phyloP scores from a whole-genome alignment of 257 asterid species.

The Petunia axillaris region DNA sequence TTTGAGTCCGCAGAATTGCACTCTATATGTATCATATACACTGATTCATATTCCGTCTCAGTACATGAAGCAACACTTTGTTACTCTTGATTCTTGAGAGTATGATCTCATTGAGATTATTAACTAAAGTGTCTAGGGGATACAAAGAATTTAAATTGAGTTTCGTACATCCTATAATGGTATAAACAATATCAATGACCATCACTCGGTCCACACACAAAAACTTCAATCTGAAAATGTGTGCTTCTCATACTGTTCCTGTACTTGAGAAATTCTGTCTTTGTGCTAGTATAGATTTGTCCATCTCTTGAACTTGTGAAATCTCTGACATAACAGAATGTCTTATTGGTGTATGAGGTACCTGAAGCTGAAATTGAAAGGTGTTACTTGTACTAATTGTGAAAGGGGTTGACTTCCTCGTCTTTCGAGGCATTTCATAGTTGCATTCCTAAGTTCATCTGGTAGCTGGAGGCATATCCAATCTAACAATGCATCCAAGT shows the following conservation, averaged over 20 bases:
- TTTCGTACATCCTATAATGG: neutral
- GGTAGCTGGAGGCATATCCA: constrained; percentile 89
- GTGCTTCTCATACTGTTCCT: constrained; percentile 6
- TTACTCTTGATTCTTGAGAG: neutral
- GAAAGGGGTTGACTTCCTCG: constrained; percentile 52
- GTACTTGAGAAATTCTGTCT: neutral
- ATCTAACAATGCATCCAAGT: constrained; percentile 68
- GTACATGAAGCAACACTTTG: neutral
- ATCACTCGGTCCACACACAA: neutral
- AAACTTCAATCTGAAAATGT: neutral
- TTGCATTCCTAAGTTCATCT: constrained; percentile 50
- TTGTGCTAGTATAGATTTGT: neutral
- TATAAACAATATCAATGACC: constrained; percentile 6
- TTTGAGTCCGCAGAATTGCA: neutral
- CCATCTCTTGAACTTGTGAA: neutral
- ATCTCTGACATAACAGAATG: neutral
- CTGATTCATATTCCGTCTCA: neutral
- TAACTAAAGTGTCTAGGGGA: neutral
- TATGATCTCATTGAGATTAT: constrained; percentile 10
- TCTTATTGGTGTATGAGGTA: constrained; percentile 53
- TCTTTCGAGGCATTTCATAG: constrained; percentile 52
- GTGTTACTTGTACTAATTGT: constrained; percentile 54
- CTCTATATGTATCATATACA: neutral
- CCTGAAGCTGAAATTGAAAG: constrained; percentile 75
- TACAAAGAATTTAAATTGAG: constrained; percentile 4